Evolutionary conservation across 164 flowering plant species (phyloP).

Genomic region (Piper longum): DNA sequence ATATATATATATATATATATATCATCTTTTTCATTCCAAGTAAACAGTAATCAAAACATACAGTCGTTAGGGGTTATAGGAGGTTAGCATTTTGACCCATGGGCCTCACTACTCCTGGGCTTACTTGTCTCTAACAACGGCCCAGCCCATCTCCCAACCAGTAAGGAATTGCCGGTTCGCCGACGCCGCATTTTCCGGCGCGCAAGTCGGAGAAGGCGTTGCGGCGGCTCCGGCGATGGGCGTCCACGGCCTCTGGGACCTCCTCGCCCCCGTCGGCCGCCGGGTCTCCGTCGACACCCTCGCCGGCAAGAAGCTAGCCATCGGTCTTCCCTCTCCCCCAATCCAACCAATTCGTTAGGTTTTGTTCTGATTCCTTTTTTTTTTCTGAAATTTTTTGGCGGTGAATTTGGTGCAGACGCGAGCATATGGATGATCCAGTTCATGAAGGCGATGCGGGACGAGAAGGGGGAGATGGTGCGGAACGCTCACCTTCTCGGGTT

Average conservation of each 20-base stretch:
- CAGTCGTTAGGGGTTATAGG: too few species aligned
- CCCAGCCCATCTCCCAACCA: background rate
- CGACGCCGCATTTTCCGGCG: background rate
- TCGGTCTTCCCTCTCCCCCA: slow-evolving; percentile 31
- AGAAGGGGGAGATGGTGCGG: slow-evolving; percentile 85
- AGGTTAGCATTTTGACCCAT: too few species aligned
- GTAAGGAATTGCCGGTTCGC: too few species aligned
- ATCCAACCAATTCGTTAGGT: background rate
- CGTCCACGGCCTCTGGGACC: slow-evolving; percentile 95
- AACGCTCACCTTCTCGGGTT: slow-evolving; percentile 87
- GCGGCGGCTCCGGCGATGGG: slow-evolving; percentile 36
- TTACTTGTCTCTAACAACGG: too few species aligned
- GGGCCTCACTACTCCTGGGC: too few species aligned
- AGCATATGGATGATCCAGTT: slow-evolving; percentile 98
- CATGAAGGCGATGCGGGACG: slow-evolving; percentile 98
- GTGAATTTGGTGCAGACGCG: slow-evolving; percentile 39
- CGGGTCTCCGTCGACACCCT: slow-evolving; percentile 96
- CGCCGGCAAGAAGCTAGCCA: slow-evolving; percentile 78
- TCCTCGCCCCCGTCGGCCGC: slow-evolving; percentile 91
- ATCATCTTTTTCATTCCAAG: too few species aligned
- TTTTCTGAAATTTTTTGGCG: background rate
- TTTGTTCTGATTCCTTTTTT: too few species aligned
- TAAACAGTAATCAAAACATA: too few species aligned
- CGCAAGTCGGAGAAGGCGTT: background rate
- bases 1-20: too few species aligned